Conservation (phyloP, 139 green algal genomes). For the Chloropicon primus region DNA sequence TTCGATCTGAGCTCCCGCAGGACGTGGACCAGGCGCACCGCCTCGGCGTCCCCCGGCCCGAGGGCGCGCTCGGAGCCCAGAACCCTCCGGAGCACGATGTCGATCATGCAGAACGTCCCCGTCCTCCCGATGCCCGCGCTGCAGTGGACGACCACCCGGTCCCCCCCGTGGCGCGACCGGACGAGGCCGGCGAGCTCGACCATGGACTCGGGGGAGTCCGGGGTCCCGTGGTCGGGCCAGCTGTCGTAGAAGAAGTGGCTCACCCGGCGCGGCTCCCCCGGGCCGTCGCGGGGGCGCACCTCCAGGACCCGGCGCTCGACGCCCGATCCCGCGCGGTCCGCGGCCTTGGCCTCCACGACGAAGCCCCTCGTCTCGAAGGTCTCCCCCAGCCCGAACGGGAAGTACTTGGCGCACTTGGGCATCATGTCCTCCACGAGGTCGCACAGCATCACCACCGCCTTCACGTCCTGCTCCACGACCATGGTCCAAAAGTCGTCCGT, state of each 20-base stretch:
- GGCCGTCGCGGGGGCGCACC: constrained; percentile 47
- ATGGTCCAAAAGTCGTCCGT: constrained; percentile 47
- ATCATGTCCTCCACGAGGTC: constrained; percentile 26
- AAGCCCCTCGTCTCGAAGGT: constrained; percentile 86
- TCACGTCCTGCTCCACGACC: constrained; percentile 24
- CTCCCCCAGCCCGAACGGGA: constrained; percentile 57
- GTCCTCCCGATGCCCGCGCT: constrained; percentile 73
- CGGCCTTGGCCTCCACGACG: constrained; percentile 43
- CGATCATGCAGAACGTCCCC: constrained; percentile 67
- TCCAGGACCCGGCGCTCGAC: constrained; percentile 45
- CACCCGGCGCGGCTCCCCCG: neutral
- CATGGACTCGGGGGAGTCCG: constrained; percentile 24
- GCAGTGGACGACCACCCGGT: constrained; percentile 39
- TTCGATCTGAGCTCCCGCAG: constrained; percentile 52
- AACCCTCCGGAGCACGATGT: constrained; percentile 52
- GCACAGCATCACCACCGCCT: constrained; percentile 39
- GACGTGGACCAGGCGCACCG: constrained; percentile 43
- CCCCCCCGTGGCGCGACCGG: neutral
- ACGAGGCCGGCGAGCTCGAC: constrained; percentile 26
- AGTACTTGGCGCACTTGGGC: constrained; percentile 51
- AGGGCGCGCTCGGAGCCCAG: neutral
- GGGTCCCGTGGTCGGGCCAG: constrained; percentile 58
- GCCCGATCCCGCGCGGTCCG: constrained; percentile 69
- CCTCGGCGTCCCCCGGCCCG: constrained; percentile 8
- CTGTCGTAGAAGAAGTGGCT: constrained; percentile 29